A percentile compares a stretch with the other conserved stretches of the same genome.
phyloP scores from a whole-genome alignment of 192 early-diverging fungal species.

The Umbelopsis isabellina region DNA sequence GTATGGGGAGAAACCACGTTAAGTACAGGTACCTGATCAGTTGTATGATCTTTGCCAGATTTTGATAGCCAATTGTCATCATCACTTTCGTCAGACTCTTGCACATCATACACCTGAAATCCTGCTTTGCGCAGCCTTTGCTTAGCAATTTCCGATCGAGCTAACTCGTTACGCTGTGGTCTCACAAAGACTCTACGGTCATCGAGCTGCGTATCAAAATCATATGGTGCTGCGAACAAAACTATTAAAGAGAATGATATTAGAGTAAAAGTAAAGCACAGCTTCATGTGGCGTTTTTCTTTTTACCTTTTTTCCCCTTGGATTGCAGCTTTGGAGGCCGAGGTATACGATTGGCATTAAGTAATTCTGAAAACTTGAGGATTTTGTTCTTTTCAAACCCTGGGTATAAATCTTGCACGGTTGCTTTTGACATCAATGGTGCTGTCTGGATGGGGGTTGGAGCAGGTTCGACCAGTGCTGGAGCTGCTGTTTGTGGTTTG shows the following conservation, averaged over 20 bases:
- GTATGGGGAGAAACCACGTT: background rate
- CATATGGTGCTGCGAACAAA: conserved; percentile 1
- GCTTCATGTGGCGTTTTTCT: no score
- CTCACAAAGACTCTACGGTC: conserved; percentile 8
- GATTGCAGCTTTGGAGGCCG: conserved; percentile 39
- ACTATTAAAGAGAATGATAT: background rate
- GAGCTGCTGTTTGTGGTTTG: conserved; percentile 5
- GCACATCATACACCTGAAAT: conserved; percentile 9
- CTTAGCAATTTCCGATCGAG: background rate
- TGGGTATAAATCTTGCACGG: conserved; percentile 60
- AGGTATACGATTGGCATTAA: conserved; percentile 49
- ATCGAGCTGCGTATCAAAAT: conserved; percentile 9
- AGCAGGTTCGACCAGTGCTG: conserved; percentile 19
- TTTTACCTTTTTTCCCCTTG: conserved; percentile 40
- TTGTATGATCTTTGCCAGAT: background rate
- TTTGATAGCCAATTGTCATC: conserved; percentile 4
- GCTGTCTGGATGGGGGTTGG: background rate
- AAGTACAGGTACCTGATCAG: background rate
- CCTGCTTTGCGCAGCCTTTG: conserved; percentile 1
- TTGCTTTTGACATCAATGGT: conserved; percentile 29
- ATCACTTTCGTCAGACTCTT: conserved; percentile 6
- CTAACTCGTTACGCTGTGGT: conserved; percentile 6
- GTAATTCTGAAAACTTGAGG: conserved; percentile 66
- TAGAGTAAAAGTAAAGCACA: no score
- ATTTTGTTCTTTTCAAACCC: conserved; percentile 62